A percentile compares a stretch with the other conserved stretches of the same genome.
phyloP scores from a whole-genome alignment of 225 moss, liverwort and hornwort species.

The Ulota crispa region DNA sequence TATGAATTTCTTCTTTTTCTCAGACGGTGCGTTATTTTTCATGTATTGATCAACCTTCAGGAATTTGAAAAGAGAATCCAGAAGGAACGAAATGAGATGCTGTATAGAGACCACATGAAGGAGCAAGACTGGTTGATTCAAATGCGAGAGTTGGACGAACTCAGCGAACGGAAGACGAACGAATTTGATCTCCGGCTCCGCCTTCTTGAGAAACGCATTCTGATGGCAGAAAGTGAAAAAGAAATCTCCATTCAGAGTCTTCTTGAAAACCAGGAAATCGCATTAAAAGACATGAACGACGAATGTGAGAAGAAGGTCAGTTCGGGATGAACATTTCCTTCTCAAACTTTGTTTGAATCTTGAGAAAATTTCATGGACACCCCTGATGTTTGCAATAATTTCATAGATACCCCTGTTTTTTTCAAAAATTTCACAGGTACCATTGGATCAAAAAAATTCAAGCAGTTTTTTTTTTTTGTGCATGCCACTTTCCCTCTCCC shows the following conservation, averaged over 20 bases:
- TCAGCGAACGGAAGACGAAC: conserved; percentile 28
- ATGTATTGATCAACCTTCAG: conserved; percentile 8
- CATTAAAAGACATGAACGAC: conserved; percentile 62
- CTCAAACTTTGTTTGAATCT: neutral
- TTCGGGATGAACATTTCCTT: neutral
- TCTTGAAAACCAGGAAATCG: conserved; percentile 50
- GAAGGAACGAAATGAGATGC: conserved; percentile 61
- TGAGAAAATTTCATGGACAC: no score
- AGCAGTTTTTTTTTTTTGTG: no score
- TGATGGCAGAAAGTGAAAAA: conserved; percentile 55
- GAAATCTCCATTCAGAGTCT: conserved; percentile 64
- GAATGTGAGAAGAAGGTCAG: conserved; percentile 62
- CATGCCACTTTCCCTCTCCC: no score
- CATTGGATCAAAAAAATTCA: no score
- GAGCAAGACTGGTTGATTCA: conserved; percentile 64
- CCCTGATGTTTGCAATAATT: no score
- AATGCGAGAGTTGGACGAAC: conserved; percentile 60
- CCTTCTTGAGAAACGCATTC: conserved; percentile 57
- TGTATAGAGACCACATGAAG: conserved; percentile 60
- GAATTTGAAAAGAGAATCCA: conserved; percentile 54
- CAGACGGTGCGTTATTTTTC: no score
- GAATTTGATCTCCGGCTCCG: conserved; percentile 56
- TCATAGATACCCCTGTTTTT: no score
- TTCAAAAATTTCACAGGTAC: no score
- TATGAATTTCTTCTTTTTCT: no score